Evolutionary conservation across 495 filamentous ascomycete genomes (phyloP).

Genomic region (Aspergillus carlsbadensis): DNA sequence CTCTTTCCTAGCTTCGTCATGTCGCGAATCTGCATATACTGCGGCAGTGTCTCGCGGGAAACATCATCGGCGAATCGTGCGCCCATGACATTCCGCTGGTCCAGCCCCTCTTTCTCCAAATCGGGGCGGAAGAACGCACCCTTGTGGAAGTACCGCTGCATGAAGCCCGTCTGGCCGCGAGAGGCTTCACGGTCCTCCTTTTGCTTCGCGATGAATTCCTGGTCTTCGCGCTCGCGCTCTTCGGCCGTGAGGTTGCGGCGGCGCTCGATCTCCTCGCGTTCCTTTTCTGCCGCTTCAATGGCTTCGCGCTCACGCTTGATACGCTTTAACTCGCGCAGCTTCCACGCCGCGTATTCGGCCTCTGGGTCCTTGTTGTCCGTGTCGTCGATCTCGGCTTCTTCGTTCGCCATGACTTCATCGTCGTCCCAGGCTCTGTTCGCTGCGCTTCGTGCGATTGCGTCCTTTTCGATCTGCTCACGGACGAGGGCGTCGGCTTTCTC

Average conservation of each 20-base stretch:
- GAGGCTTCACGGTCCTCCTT: slow-evolving; percentile 79
- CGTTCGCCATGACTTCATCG: slow-evolving; percentile 60
- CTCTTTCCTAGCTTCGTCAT: slow-evolving; percentile 92
- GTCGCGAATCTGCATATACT: slow-evolving; percentile 92
- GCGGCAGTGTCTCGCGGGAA: slow-evolving; percentile 73
- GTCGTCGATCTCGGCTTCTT: slow-evolving; percentile 73
- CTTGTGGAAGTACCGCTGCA: slow-evolving; percentile 97
- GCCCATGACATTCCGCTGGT: slow-evolving; percentile 78
- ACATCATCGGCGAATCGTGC: slow-evolving; percentile 76
- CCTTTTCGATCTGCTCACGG: slow-evolving; percentile 82
- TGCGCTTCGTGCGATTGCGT: slow-evolving; percentile 68
- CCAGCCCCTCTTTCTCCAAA: slow-evolving; percentile 67
- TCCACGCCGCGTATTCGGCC: slow-evolving; percentile 90
- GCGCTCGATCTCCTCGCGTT: slow-evolving; percentile 86
- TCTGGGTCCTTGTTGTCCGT: slow-evolving; percentile 84
- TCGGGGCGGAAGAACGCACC: slow-evolving; percentile 93
- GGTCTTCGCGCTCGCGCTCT: slow-evolving; percentile 84
- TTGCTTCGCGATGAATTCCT: slow-evolving; percentile 71
- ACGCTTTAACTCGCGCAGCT: slow-evolving; percentile 84
- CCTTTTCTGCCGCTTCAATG: slow-evolving; percentile 80
- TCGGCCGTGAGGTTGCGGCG: slow-evolving; percentile 82
- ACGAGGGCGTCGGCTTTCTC: slow-evolving; percentile 74
- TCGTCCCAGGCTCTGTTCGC: slow-evolving; percentile 87
- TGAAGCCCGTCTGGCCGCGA: slow-evolving; percentile 80
- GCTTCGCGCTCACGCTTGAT: slow-evolving; percentile 81